Evolutionary conservation across 2,329 filamentous ascomycete genomes (phyloP).

Genomic region (Pseudohalonectria lignicola): DNA sequence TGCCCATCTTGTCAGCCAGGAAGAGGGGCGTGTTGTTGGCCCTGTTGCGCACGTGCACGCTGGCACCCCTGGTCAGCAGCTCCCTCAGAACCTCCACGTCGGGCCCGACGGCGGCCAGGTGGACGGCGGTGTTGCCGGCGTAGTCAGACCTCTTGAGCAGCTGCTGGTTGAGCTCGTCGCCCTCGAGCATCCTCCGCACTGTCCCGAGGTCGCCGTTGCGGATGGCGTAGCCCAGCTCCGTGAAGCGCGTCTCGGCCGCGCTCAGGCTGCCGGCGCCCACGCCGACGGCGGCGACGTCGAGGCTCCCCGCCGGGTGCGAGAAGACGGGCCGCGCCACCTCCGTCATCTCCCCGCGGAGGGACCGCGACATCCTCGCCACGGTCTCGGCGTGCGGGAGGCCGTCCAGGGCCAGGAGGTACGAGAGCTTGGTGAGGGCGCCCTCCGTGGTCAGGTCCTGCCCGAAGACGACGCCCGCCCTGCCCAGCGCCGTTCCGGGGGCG

Average conservation of each 20-base stretch:
- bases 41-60: constrained; percentile 54
- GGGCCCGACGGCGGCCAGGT: constrained; percentile 45
- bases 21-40: constrained; percentile 57
- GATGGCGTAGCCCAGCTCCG: constrained; percentile 71
- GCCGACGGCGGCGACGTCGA: constrained; percentile 42
- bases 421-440: constrained; percentile 82
- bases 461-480: constrained; percentile 76
- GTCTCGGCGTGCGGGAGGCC: constrained; percentile 55
- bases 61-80: constrained; percentile 50
- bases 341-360: constrained; percentile 77
- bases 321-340: constrained; percentile 64
- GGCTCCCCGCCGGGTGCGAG: constrained; percentile 54
- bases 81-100: constrained; percentile 44
- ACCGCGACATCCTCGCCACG: constrained; percentile 57
- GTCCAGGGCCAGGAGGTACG: constrained; percentile 66
- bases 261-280: constrained; percentile 33
- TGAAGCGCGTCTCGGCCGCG: constrained; percentile 50
- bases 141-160: constrained; percentile 70
- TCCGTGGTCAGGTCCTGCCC: constrained; percentile 84
- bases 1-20: constrained; percentile 47
- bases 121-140: constrained; percentile 63
- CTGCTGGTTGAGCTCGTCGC: constrained; percentile 40
- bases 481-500: constrained; percentile 65
- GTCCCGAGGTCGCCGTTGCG: constrained; percentile 56
- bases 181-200: constrained; percentile 56